Evolutionary conservation across 1,284 basidiomycete genomes (phyloP).

Genomic region (Leccinum pallidistipes): DNA sequence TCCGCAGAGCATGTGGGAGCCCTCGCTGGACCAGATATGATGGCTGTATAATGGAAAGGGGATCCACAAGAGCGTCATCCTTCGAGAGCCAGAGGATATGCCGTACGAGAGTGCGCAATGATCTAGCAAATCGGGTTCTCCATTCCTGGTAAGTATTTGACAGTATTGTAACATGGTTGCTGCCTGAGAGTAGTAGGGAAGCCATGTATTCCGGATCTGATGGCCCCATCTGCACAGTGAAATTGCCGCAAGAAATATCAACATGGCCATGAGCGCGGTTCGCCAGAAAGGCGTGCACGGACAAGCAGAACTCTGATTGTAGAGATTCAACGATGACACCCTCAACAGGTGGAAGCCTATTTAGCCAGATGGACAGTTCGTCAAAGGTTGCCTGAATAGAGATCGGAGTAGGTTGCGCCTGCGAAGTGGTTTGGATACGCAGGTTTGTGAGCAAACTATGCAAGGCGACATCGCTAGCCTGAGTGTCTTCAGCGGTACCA

Average conservation of each 20-base stretch:
- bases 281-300: constrained; percentile 23
- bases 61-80: constrained; percentile 59
- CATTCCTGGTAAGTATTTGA: constrained; percentile 24
- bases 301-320: constrained; percentile 24
- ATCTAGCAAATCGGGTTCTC: constrained; percentile 29
- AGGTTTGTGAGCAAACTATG: constrained; percentile 21
- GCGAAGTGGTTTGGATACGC: constrained; percentile 14
- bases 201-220: constrained; percentile 46
- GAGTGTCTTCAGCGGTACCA: constrained; percentile 3
- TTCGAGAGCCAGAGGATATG: constrained; percentile 51
- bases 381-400: constrained; percentile 14
- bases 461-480: constrained; percentile 21
- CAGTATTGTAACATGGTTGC: constrained; percentile 32
- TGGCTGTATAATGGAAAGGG: constrained; percentile 75
- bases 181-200: constrained; percentile 37
- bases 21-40: constrained; percentile 78
- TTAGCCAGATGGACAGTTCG: constrained; percentile 21
- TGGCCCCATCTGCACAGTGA: constrained; percentile 41
- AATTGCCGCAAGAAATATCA: constrained; percentile 29
- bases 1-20: constrained; percentile 61
- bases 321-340: constrained; percentile 5
- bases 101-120: constrained; percentile 40
- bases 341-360: constrained; percentile 6
- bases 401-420: background rate
- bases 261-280: constrained; percentile 25